A percentile compares a stretch with the other conserved stretches of the same genome.
Evolutionary conservation across 768 basidiomycete species (phyloP).

Genomic region (Floccularia luteovirens): DNA sequence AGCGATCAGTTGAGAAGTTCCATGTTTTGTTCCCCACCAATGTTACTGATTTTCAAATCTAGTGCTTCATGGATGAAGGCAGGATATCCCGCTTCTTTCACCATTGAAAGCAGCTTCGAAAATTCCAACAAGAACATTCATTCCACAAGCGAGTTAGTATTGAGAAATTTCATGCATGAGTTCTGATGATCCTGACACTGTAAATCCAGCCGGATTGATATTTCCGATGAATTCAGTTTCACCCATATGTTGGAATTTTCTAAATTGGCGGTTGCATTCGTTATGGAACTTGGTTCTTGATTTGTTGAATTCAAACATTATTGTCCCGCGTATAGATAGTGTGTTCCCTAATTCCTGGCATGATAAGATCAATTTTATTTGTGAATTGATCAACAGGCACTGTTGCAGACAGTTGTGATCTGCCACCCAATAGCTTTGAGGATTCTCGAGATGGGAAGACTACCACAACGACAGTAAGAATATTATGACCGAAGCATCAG

Average conservation of each 20-base stretch:
- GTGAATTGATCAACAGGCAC: no score
- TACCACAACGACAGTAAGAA: no score
- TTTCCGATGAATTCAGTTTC: constrained; percentile 87
- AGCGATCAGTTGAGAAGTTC: constrained; percentile 68
- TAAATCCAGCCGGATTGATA: constrained; percentile 62
- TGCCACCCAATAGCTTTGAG: no score
- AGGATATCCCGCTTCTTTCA: constrained; percentile 2
- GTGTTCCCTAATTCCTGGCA: no score
- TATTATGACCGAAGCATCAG: no score
- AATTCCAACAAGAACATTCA: constrained; percentile 85
- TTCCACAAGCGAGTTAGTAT: constrained; percentile 65
- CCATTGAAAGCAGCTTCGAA: constrained; percentile 51
- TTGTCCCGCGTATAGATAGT: no score
- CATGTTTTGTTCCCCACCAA: constrained; percentile 10
- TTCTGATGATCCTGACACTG: constrained; percentile 8
- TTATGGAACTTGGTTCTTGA: constrained; percentile 59
- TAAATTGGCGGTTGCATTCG: constrained; percentile 75
- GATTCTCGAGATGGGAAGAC: no score
- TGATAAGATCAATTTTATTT: no score
- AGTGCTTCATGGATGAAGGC: constrained; percentile 6
- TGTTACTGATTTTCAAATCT: constrained; percentile 15
- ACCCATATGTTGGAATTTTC: constrained; percentile 86
- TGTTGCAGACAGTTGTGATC: no score
- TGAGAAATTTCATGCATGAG: constrained; percentile 2
- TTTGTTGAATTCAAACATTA: no score